phyloP scores from a whole-genome alignment of 2,329 filamentous ascomycete species.

The Xylariomycetidae sp. region DNA sequence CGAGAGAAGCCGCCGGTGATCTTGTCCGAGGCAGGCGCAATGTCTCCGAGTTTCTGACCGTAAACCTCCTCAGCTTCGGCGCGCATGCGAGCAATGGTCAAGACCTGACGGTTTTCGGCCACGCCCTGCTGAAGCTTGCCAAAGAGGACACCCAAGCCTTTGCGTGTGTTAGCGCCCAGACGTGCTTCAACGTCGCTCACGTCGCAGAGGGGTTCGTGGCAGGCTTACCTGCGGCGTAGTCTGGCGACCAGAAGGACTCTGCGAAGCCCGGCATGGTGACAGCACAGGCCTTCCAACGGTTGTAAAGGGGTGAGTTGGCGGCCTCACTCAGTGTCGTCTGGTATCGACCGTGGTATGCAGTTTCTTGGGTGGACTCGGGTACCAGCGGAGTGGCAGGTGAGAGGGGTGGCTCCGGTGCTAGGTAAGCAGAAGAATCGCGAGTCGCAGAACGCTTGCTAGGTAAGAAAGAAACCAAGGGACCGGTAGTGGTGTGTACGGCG shows the following conservation, averaged over 20 bases:
- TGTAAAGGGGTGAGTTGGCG: no score
- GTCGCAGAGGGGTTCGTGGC: slow-evolving; percentile 5
- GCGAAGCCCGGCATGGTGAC: slow-evolving; percentile 77
- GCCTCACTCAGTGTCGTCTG: background rate
- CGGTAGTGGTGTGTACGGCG: no score
- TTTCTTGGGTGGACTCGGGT: no score
- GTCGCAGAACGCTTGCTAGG: no score
- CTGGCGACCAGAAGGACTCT: slow-evolving; percentile 95
- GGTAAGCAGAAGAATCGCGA: no score
- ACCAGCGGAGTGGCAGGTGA: no score
- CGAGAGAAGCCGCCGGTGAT: slow-evolving; percentile 76
- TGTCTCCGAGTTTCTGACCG: slow-evolving; percentile 72
- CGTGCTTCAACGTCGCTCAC: background rate
- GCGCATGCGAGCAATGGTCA: slow-evolving; percentile 87
- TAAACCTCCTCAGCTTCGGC: slow-evolving; percentile 94
- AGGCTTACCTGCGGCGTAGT: slow-evolving; percentile 82
- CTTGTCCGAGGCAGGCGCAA: slow-evolving; percentile 75
- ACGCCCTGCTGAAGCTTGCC: slow-evolving; percentile 95
- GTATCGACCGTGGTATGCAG: no score
- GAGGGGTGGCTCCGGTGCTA: no score
- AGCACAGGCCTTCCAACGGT: slow-evolving; percentile 13
- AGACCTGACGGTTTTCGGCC: slow-evolving; percentile 87
- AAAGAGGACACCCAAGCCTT: slow-evolving; percentile 86
- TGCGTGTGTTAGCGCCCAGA: no score
- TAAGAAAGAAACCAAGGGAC: no score